phyloP scores from a whole-genome alignment of 176 grass and related monocot genomes.

The Triticum urartu region DNA sequence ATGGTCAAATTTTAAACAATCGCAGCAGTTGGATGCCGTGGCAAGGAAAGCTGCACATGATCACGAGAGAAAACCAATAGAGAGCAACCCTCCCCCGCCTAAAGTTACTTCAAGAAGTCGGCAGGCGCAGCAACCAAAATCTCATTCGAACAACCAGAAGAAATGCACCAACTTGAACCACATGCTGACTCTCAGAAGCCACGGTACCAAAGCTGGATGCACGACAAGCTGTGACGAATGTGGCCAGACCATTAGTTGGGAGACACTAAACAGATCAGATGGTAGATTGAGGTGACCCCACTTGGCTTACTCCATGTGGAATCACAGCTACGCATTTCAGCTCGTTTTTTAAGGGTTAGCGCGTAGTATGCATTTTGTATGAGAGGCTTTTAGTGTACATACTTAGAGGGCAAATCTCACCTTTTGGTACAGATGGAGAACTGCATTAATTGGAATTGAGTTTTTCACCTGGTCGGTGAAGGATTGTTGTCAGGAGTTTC shows the following conservation, averaged over 20 bases:
- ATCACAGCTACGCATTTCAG: background rate
- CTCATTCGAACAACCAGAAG: conserved; percentile 67
- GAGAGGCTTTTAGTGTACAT: conserved; percentile 12
- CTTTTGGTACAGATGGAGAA: background rate
- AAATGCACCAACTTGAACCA: conserved; percentile 88
- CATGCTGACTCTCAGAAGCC: conserved; percentile 71
- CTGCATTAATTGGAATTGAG: background rate
- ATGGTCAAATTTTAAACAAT: conserved; percentile 63
- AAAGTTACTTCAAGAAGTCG: conserved; percentile 37
- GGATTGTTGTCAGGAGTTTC: background rate
- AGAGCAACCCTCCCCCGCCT: conserved; percentile 17
- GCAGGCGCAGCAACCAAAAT: conserved; percentile 37
- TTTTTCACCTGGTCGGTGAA: conserved; percentile 3
- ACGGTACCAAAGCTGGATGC: conserved; percentile 71
- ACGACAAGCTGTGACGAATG: conserved; percentile 74
- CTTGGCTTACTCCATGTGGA: background rate
- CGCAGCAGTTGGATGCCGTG: conserved; percentile 57
- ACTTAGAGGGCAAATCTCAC: background rate
- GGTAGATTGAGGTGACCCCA: conserved; percentile 56
- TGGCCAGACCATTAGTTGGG: conserved; percentile 87
- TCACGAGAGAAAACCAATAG: conserved; percentile 34
- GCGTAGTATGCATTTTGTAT: conserved; percentile 7
- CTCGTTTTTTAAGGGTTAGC: conserved; percentile 22
- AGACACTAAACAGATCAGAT: conserved; percentile 82
- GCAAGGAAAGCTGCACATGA: conserved; percentile 39